Evolutionary conservation across 2,329 filamentous ascomycete genomes (phyloP), one percentile per base, ranked within the genome.

Genomic region (Parastagonospora nodorum): DNA sequence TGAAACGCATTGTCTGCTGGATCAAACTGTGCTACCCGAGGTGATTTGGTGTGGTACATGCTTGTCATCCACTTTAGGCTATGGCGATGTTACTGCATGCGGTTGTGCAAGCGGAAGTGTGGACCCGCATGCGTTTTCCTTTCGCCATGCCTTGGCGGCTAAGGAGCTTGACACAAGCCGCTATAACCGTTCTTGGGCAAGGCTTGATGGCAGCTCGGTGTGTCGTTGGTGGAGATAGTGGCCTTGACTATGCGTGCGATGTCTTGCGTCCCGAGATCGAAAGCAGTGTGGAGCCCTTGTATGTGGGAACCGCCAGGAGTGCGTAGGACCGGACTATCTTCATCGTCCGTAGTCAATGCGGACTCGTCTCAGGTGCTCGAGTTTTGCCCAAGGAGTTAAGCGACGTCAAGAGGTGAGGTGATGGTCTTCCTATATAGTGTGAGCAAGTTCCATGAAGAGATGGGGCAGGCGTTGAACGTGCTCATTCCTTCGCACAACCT

Each of bases 401-500:
- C 45, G 46, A 46, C 27, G 8, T 27, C 27, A 33, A 12, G n/a
- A n/a, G 31, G 19, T 27, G 33, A 50, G 54, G 36, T 38, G 30
- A 46, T 14, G 45, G 44, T 31, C 51, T 48, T 51, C 48, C 54
- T 68, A 68, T 69, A 69, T 68, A 66, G 56, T 48, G 54, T 55
- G 48, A 48, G 47, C 36, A 32, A 43, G 53, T 56, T 58, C 59
- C 63, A 58, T 53, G 55, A 47, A 30, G 51, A 53, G 55, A 52
- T 46, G 41, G 47, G 54, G 55, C 59, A 64, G 57, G 55, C 66
- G 56, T 65, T 59, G 55, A 69, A 66, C 67, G 64, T 67, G 63
- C 67, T 69, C 67, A 66, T 66, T 66, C 57, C 45, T 66, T 63
- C 68, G 68, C 64, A 66, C 43, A 50, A 55, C 51, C 58, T 66